Evolutionary conservation across 345 rosid species (phyloP).

Genomic region (Salix arbutifolia): DNA sequence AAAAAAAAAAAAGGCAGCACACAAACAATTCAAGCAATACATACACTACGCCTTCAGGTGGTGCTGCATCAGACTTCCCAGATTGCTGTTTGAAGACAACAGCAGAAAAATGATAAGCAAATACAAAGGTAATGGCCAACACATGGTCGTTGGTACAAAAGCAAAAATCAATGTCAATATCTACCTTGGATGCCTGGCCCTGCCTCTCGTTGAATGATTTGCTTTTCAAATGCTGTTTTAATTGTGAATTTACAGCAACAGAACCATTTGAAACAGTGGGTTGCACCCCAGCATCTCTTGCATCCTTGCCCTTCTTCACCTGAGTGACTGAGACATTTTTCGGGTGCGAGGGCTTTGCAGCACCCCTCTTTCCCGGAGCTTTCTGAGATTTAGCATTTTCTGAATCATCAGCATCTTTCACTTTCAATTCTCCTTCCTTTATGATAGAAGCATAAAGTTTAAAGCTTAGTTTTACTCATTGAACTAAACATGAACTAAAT

Average conservation of each 20-base stretch:
- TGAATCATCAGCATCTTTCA: slow-evolving; percentile 28
- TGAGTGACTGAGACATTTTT: slow-evolving; percentile 42
- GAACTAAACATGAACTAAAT: not conserved
- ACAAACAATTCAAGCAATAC: slow-evolving; percentile 23
- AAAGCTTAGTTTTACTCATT: not conserved
- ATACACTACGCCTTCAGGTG: slow-evolving; percentile 53
- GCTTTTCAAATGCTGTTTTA: slow-evolving; percentile 48
- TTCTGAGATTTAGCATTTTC: slow-evolving; percentile 37
- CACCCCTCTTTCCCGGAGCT: slow-evolving; percentile 43
- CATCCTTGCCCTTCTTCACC: slow-evolving; percentile 45
- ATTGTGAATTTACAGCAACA: slow-evolving; percentile 30
- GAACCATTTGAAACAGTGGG: slow-evolving; percentile 52
- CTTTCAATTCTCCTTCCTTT: slow-evolving; percentile 46
- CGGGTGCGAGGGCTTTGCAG: slow-evolving; percentile 41
- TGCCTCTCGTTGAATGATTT: slow-evolving; percentile 50
- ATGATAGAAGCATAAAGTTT: slow-evolving; percentile 2
- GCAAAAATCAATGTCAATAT: slow-evolving; percentile 5
- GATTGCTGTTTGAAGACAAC: slow-evolving; percentile 39
- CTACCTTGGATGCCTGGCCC: slow-evolving; percentile 44
- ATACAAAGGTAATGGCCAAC: not conserved
- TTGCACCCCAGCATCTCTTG: slow-evolving; percentile 30
- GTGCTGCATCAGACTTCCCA: slow-evolving; percentile 45
- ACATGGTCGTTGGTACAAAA: not conserved
- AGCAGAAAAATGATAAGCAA: slow-evolving; percentile 31
- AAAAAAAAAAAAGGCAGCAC: not conserved